A percentile compares a stretch with the other conserved stretches of the same genome.
These are phyloP conservation scores for Fusarium sp. DNA, from an alignment of 2,329 filamentous ascomycete genomes.

Conservation along the genomic window DNA sequence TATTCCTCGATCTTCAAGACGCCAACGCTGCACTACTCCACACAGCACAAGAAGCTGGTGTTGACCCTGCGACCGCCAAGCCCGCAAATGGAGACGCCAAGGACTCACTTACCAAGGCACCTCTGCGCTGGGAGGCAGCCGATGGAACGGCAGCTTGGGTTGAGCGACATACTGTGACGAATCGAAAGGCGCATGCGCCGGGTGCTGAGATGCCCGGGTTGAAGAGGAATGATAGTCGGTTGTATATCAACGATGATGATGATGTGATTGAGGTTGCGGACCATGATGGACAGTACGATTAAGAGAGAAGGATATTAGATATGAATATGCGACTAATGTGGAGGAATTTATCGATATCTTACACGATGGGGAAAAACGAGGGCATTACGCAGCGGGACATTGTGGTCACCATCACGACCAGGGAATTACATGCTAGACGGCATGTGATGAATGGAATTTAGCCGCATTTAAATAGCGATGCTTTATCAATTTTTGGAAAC, in stretches of 20 bases:
- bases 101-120: conserved; percentile 42
- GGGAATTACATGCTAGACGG: conserved; percentile 13
- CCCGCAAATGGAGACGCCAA: conserved; percentile 23
- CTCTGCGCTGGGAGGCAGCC: conserved; percentile 52
- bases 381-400: neutral
- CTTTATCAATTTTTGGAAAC: conserved; percentile 9
- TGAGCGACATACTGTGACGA: conserved; percentile 51
- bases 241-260: conserved; percentile 47
- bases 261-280: conserved; percentile 46
- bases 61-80: conserved; percentile 38
- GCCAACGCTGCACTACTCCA: conserved; percentile 53
- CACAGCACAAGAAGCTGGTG: conserved; percentile 47
- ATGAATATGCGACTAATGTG: conserved; percentile 24
- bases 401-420: neutral
- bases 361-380: neutral
- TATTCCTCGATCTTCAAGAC: conserved; percentile 52
- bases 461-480: conserved; percentile 25
- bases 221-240: conserved; percentile 43
- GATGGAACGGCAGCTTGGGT: conserved; percentile 55
- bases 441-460: conserved; percentile 6
- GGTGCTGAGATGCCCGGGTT: conserved; percentile 20
- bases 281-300: conserved; percentile 45
- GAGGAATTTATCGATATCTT: conserved; percentile 6
- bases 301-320: neutral
- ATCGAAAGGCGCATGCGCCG: conserved; percentile 26